Conservation (phyloP, 2,329 filamentous ascomycete species). For the Verticillium zaregamsianum region DNA sequence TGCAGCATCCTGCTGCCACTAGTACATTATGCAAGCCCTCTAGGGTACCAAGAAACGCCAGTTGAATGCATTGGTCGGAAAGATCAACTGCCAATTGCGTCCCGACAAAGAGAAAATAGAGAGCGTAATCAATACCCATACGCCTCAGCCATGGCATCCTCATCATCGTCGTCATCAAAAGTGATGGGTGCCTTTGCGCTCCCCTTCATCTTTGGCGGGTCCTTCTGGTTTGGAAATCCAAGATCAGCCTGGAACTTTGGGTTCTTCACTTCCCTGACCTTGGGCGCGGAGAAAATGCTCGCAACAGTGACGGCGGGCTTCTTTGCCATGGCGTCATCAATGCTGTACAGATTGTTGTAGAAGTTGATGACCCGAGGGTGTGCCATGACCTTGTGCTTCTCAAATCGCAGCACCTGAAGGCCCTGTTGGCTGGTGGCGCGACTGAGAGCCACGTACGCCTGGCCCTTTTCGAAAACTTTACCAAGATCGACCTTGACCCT, state of each 20-base stretch:
- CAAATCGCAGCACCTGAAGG: slow-evolving; percentile 83
- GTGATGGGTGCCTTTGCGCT: background rate
- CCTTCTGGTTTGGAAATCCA: slow-evolving; percentile 11
- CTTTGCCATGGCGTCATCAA: slow-evolving; percentile 47
- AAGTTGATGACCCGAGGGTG: slow-evolving; percentile 83
- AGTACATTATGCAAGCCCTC: too few species aligned
- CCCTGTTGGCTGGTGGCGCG: slow-evolving; percentile 85
- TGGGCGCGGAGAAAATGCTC: slow-evolving; percentile 29
- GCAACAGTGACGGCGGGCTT: slow-evolving; percentile 27
- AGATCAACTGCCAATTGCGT: background rate
- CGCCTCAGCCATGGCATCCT: slow-evolving; percentile 37
- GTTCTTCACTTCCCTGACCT: slow-evolving; percentile 23
- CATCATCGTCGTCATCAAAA: slow-evolving; percentile 42
- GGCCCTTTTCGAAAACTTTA: slow-evolving; percentile 92
- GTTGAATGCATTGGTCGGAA: background rate
- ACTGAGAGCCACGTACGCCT: slow-evolving; percentile 94
- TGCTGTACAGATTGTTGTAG: slow-evolving; percentile 76
- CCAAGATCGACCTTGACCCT: slow-evolving; percentile 92
- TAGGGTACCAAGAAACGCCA: background rate
- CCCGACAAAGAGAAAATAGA: background rate
- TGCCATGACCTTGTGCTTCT: slow-evolving; percentile 88
- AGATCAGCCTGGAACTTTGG: slow-evolving; percentile 7
- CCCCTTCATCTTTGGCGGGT: slow-evolving; percentile 9
- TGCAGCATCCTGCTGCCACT: too few species aligned
- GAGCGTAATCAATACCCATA: slow-evolving; percentile 31